These are phyloP conservation scores for Sequoia sempervirens DNA, from an alignment of 75 land plant species.

Conservation along the genomic window DNA sequence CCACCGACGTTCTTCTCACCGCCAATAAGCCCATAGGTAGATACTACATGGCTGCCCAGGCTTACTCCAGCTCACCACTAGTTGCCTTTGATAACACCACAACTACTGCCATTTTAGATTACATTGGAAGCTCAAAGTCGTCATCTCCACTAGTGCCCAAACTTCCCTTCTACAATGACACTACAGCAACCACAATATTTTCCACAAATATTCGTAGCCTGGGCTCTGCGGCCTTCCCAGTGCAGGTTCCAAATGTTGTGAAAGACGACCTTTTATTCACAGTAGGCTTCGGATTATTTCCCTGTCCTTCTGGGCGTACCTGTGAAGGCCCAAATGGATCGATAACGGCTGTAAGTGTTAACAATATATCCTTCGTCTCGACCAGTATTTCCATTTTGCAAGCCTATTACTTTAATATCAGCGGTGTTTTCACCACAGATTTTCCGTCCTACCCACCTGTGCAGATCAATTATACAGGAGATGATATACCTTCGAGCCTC, in stretches of 20 bases:
- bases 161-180: background rate
- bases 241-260: background rate
- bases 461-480: background rate
- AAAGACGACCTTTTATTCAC: slow-evolving; percentile 4
- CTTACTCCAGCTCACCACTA: background rate
- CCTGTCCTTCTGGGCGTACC: background rate
- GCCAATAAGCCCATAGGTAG: slow-evolving; percentile 12
- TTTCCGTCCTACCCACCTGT: slow-evolving; percentile 4
- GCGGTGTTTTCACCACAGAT: slow-evolving; percentile 16
- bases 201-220: background rate
- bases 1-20: slow-evolving; percentile 24
- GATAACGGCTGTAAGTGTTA: background rate
- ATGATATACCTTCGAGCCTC: background rate
- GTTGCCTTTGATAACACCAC: background rate
- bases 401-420: slow-evolving; percentile 12
- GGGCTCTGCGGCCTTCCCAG: background rate
- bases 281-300: background rate
- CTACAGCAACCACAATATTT: background rate
- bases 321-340: background rate
- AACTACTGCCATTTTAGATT: background rate
- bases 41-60: slow-evolving; percentile 20
- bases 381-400: slow-evolving; percentile 8
- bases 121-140: background rate
- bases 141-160: background rate
- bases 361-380: background rate